Evolutionary conservation across 352 stramenopile species (phyloP), one percentile per base, ranked within the genome.

Genomic region (Pythium volutum): DNA sequence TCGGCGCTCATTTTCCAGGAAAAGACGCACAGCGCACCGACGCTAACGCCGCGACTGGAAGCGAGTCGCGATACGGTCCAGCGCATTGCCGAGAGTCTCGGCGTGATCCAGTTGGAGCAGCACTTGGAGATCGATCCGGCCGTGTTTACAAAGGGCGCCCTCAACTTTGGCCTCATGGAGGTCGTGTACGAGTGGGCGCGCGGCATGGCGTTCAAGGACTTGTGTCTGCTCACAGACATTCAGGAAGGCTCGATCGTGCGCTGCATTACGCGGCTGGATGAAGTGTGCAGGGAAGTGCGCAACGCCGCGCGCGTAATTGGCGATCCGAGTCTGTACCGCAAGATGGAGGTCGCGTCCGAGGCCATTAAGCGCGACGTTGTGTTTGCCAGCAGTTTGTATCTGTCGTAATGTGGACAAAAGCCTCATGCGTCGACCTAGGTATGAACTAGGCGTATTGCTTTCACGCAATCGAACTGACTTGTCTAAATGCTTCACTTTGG

Each of bases 181-280:
- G 87, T 97, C 26, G 95, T 98, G 12, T 99, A 99, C 73, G 96
- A 99, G 67, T 99, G 97, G 98, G 97, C 96, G 8, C 87, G 93
- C 48, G 97, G 97, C 5, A 97, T 99, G 71, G 89, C 95, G 14
- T 99, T 99, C 74, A 97, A 91, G 62, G 88, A 96, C 34, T 89
- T 99, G 29, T 98, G 92, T 62, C 75, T 97, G 64, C 81, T 99
- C 38, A 99, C 97, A 6, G 77, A 95, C 62, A 87, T 99, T 5
- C 94, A 98, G 65, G 98, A 99, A 84, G 98, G 98, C 38, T 98
- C 89, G 2, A 99, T 99, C 68, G 93, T 98, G 48, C 87, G 97
- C 26, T 97, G 87, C 67, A 98, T 99, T 45, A 99, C 95, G 43
- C 88, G 97, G 14, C 78, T 99, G 1, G 97, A 99, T 69, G 97